Percentiles rank a stretch among this genome's conserved stretches.
Conservation (phyloP, 192 early-diverging fungal genomes). For the Rhizoclosmatium globosum region DNA sequence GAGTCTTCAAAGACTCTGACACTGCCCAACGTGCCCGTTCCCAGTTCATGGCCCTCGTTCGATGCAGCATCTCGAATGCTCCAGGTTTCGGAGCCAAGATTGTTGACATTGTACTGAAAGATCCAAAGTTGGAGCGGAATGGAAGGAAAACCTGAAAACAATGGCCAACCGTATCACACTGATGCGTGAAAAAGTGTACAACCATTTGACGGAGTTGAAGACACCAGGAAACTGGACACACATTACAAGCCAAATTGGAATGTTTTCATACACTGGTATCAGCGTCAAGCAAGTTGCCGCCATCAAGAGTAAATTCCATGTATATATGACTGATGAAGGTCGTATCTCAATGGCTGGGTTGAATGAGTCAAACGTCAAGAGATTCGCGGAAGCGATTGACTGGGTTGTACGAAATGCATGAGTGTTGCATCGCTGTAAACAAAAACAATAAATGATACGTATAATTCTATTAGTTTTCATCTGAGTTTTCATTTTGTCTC, state of each 20-base stretch:
- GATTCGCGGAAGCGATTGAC: conserved; percentile 90
- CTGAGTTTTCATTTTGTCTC: conserved; percentile 64
- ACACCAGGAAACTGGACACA: conserved; percentile 97
- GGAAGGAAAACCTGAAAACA: conserved; percentile 49
- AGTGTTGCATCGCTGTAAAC: background rate
- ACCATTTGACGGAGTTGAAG: conserved; percentile 72
- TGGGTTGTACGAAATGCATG: conserved; percentile 81
- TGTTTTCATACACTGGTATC: conserved; percentile 97
- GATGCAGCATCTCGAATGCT: conserved; percentile 89
- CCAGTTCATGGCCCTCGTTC: conserved; percentile 83
- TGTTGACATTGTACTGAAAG: conserved; percentile 84
- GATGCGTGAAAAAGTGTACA: conserved; percentile 85
- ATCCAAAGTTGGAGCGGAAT: conserved; percentile 79
- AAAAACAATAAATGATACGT: too few relatives aligned
- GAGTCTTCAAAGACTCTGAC: conserved; percentile 67
- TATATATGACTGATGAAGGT: conserved; percentile 95
- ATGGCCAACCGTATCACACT: conserved; percentile 91
- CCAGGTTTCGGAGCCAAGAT: conserved; percentile 91
- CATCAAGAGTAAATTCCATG: conserved; percentile 83
- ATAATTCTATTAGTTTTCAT: conserved; percentile 62
- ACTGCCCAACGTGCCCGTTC: conserved; percentile 63
- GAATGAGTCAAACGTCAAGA: conserved; percentile 83
- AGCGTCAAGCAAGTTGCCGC: conserved; percentile 77
- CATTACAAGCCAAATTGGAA: conserved; percentile 95
- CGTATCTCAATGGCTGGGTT: conserved; percentile 95